These are phyloP conservation scores for Penicillium ochrochloron DNA, from an alignment of 495 filamentous ascomycete species.

Conservation along the genomic window DNA sequence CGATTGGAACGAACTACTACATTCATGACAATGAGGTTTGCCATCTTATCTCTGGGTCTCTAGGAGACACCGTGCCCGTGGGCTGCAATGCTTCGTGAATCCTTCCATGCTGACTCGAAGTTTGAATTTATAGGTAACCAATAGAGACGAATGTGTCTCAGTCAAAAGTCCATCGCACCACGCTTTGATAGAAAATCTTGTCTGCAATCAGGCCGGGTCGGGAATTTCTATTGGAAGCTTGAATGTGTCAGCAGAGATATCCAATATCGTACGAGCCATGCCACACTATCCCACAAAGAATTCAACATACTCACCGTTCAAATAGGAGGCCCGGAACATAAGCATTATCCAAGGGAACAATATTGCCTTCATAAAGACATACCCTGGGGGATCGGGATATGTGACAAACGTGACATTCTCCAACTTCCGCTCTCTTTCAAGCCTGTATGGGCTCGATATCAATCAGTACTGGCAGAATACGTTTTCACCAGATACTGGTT, in stretches of 20 bases:
- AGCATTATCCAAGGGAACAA: slow-evolving; percentile 52
- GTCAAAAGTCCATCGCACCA: slow-evolving; percentile 49
- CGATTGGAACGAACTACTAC: slow-evolving; percentile 47
- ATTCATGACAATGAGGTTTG: slow-evolving; percentile 51
- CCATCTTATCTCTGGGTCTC: neutral
- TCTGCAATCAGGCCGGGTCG: slow-evolving; percentile 53
- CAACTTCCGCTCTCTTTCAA: slow-evolving; percentile 55
- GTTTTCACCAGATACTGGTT: slow-evolving; percentile 39
- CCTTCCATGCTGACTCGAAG: neutral
- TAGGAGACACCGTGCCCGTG: no score
- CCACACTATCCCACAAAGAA: slow-evolving; percentile 7
- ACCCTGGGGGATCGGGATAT: slow-evolving; percentile 57
- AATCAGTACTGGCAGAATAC: slow-evolving; percentile 57
- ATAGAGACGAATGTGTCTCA: slow-evolving; percentile 53
- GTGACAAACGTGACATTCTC: slow-evolving; percentile 55
- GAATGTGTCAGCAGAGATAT: slow-evolving; percentile 33
- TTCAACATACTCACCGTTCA: neutral
- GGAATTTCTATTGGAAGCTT: slow-evolving; percentile 53
- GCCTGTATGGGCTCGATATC: slow-evolving; percentile 50
- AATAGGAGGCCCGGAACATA: slow-evolving; percentile 43
- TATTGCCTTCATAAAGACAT: slow-evolving; percentile 62
- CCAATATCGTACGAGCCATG: slow-evolving; percentile 25
- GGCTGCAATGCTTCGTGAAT: neutral
- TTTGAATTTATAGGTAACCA: slow-evolving; percentile 35
- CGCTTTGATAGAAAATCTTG: slow-evolving; percentile 53